Evolutionary conservation across 2,329 filamentous ascomycete genomes (phyloP), one percentile per base, ranked within the genome.

Genomic region (Nannizziopsis barbatae): DNA sequence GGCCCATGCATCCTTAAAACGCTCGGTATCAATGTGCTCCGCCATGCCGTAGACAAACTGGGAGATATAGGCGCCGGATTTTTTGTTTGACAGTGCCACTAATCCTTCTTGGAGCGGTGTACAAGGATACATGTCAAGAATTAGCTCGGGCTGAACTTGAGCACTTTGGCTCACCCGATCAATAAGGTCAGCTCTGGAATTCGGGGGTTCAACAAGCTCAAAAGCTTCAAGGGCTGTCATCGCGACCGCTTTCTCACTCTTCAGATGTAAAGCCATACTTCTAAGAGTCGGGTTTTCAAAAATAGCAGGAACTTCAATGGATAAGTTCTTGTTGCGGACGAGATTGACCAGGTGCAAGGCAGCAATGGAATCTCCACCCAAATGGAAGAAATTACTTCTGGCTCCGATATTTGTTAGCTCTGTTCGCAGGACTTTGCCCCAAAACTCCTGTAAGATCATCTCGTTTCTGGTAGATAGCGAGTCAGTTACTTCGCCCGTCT

Each of bases 61-160:
- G 2, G 65, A 64, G 18, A 62, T 60, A 40, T 68, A 68, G 36
- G 62, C 57, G 2, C 59, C 61, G 31, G 45, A 55, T 30, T 65
- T 59, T 6, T 62, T 56, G 22, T 56, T 55, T 9, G 32, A 33
- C n/a, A 27, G 12, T n/a, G 44, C 14, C 3, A 48, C 7, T 30
- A 70, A 57, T 3, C 64, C 67, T 54, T 68, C 65, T 47, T 70
- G 67, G 0, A 70, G 57, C 1, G 65, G 57, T 10, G 58, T 61
- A 42, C 56, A 58, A 5, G 60, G 61, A 47, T 59, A 62, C 9
- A 61, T 53, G 44, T 63, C 61, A 20, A 58, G 55, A 22, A 63
- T 49, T 3, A 68, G 52, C 18, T 62, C 60, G 3, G 30, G 2
- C 11, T 55, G 35, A 22, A 62, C 17, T 61, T 18, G 12, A 0